phyloP scores from a whole-genome alignment of 495 filamentous ascomycete species.

The Lepraria neglecta region DNA sequence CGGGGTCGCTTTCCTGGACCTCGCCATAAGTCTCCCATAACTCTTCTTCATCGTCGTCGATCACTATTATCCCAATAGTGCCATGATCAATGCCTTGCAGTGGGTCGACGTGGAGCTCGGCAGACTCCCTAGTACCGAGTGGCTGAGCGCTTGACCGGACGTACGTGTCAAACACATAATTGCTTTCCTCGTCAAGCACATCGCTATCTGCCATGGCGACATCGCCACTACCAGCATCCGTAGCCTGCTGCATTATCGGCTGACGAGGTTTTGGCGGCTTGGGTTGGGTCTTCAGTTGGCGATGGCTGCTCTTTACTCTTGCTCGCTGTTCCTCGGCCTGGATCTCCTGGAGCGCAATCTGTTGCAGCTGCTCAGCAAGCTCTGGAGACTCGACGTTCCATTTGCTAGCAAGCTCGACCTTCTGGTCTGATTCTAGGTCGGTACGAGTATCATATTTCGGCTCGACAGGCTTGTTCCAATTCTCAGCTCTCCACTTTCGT shows the following conservation, averaged over 20 bases:
- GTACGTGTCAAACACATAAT: slow-evolving; percentile 61
- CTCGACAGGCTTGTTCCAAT: slow-evolving; percentile 1
- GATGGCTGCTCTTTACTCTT: slow-evolving; percentile 22
- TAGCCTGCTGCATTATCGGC: slow-evolving; percentile 25
- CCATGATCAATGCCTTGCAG: slow-evolving; percentile 7
- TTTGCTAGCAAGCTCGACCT: slow-evolving; percentile 24
- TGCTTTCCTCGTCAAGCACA: slow-evolving; percentile 39
- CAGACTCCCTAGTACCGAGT: neutral
- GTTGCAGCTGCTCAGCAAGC: slow-evolving; percentile 42
- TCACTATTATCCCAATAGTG: slow-evolving; percentile 53
- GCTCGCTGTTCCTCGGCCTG: slow-evolving; percentile 28
- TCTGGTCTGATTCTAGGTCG: neutral
- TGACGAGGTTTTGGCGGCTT: slow-evolving; percentile 30
- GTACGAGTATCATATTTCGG: neutral
- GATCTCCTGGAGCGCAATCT: slow-evolving; percentile 40
- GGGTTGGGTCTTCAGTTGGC: slow-evolving; percentile 26
- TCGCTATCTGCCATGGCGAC: slow-evolving; percentile 27
- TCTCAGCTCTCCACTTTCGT: slow-evolving; percentile 17
- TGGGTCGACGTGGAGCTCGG: slow-evolving; percentile 2
- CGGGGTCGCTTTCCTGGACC: slow-evolving; percentile 46
- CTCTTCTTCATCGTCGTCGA: slow-evolving; percentile 50
- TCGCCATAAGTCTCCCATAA: slow-evolving; percentile 53
- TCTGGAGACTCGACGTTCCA: slow-evolving; percentile 43
- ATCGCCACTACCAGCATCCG: slow-evolving; percentile 25
- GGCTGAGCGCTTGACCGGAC: slow-evolving; percentile 27